Evolutionary conservation across 106 monocot species (phyloP).

Genomic region (Acorus calamus): DNA sequence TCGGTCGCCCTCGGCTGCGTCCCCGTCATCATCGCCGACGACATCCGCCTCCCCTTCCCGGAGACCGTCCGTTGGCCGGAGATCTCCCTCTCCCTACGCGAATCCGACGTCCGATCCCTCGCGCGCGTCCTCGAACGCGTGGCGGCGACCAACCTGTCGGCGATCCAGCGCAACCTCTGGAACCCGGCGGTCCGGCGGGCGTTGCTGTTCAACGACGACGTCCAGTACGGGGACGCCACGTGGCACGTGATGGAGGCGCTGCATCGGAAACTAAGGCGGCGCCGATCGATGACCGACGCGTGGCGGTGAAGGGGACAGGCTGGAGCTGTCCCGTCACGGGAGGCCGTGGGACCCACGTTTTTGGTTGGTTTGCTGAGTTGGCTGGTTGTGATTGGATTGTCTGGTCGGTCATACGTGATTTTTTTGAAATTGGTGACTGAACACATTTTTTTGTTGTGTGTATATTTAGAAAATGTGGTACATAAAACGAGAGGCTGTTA

Average conservation of each 20-base stretch:
- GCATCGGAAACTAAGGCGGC: conserved; percentile 26
- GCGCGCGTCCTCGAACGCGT: conserved; percentile 62
- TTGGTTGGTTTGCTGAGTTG: too few species aligned
- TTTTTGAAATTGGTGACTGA: too few species aligned
- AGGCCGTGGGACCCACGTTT: too few species aligned
- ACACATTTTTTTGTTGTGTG: too few species aligned
- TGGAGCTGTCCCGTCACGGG: too few species aligned
- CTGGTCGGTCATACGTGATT: too few species aligned
- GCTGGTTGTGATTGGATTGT: too few species aligned
- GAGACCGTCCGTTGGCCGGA: conserved; percentile 52
- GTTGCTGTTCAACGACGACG: conserved; percentile 45
- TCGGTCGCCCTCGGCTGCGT: conserved; percentile 85
- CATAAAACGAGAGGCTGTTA: too few species aligned
- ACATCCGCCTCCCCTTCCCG: conserved; percentile 70
- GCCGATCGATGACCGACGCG: too few species aligned
- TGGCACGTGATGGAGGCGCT: conserved; percentile 64
- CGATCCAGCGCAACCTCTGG: conserved; percentile 73
- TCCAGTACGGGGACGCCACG: conserved; percentile 70
- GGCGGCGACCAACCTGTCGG: conserved; percentile 55
- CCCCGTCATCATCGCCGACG: conserved; percentile 85
- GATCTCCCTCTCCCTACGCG: conserved; percentile 61
- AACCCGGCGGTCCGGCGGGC: conserved; percentile 49
- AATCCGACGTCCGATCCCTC: conserved; percentile 47
- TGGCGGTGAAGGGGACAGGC: too few species aligned
- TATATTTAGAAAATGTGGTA: too few species aligned